Evolutionary conservation across 371 early-diverging fungal genomes (phyloP).

Genomic region (Coemansia sp.): DNA sequence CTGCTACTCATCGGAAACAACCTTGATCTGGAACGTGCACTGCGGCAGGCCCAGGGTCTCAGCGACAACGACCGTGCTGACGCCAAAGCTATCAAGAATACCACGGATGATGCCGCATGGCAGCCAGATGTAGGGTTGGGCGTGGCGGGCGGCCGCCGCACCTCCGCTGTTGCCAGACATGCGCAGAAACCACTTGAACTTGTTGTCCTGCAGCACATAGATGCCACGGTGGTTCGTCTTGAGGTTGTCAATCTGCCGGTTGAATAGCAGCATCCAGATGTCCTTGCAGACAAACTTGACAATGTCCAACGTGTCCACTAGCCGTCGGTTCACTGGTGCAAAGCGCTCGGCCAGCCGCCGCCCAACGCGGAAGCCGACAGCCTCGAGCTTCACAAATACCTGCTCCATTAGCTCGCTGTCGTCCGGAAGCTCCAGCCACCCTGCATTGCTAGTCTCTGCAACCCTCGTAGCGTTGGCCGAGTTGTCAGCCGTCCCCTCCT

Average conservation of each 20-base stretch:
- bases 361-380: constrained; percentile 88
- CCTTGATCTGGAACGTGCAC: constrained; percentile 93
- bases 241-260: constrained; percentile 95
- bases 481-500: background rate
- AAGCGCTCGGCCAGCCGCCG: constrained; percentile 84
- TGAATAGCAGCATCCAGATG: constrained; percentile 90
- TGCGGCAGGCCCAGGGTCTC: constrained; percentile 86
- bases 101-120: constrained; percentile 96
- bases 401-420: constrained; percentile 45
- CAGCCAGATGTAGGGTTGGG: constrained; percentile 85
- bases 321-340: constrained; percentile 57
- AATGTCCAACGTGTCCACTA: constrained; percentile 88
- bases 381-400: constrained; percentile 70
- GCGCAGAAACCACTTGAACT: constrained; percentile 89
- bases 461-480: background rate
- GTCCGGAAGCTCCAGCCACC: constrained; percentile 42
- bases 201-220: constrained; percentile 96
- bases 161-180: constrained; percentile 80
- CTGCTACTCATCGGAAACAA: constrained; percentile 49
- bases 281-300: constrained; percentile 98
- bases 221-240: constrained; percentile 99
- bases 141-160: constrained; percentile 75
- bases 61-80: constrained; percentile 81
- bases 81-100: constrained; percentile 84
- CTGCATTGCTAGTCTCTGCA: constrained; percentile 13